Evolutionary conservation across 176 grass and related monocot species (phyloP), one percentile per base, ranked within the genome.

Genomic region (Ampelocalamus luodianensis): DNA sequence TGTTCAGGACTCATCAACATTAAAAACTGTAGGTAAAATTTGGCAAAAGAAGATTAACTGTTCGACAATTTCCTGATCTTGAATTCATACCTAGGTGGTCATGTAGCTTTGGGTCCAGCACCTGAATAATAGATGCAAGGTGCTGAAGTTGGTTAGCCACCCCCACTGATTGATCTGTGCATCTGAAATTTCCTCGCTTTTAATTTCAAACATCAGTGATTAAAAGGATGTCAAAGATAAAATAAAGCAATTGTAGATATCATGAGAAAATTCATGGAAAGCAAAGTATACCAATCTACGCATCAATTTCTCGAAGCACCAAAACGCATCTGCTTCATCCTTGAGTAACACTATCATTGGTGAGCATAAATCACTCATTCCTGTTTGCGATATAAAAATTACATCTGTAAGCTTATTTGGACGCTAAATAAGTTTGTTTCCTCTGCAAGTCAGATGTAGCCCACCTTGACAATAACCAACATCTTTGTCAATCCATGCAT

Each of bases 401-500:
- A 73, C 44, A 79, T 46, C 50, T 84, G 26, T 76, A 45, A 87
- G 44, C 71, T 55, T 78, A 48, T 56, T 80, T 89, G 46, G n/a
- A 67, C 32, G 66, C 2, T 72, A 79, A 74, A 38, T 83, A 15
- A 84, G 29, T 29, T 71, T 45, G 29, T 29, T 71, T 45, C 34
- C 16, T 64, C 13, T 86, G 32, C 8, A 51, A 61, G 17, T 83
- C 29, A 70, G 71, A 78, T 87, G 70, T 73, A 72, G 17, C 78
- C 20, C 65, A 96, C 97, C 97, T 99, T 99, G 97, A 86, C 97
- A 99, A 29, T 99, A 99, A 49, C 97, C 97, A 65, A 99, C 90
- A 84, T 99, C 97, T 89, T 99, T 99, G 82, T 96, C 97, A 89
- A 99, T 96, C 97, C 97, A 99, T 53, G 93, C 86, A 92, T 99